phyloP scores from a whole-genome alignment of 768 basidiomycete species.

The Termitomyces sp. region DNA sequence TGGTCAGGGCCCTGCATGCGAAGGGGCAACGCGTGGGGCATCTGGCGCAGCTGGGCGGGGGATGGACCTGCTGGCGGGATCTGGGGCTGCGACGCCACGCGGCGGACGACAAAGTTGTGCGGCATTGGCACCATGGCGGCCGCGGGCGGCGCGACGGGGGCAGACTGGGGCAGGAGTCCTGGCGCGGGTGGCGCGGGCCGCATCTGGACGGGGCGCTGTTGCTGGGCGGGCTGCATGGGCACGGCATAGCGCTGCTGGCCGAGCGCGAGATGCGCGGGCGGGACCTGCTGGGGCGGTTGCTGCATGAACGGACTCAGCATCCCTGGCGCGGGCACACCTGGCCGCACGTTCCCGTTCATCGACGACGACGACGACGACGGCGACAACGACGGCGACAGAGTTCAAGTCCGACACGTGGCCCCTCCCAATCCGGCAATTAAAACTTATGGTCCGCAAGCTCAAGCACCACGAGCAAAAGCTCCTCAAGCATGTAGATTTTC shows the following conservation, averaged over 20 bases:
- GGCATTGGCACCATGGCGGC: neutral
- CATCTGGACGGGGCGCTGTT: constrained; percentile 27
- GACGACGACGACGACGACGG: neutral
- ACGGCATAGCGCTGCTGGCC: constrained; percentile 26
- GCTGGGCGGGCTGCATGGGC: constrained; percentile 26
- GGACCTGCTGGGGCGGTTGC: constrained; percentile 26
- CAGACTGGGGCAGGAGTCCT: constrained; percentile 14
- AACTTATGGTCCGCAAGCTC: constrained; percentile 37
- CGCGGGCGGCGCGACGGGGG: neutral
- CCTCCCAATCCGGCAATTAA: too few species aligned
- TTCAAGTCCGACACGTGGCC: neutral
- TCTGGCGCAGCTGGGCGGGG: constrained; percentile 23
- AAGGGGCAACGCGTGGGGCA: constrained; percentile 20
- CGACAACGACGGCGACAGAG: neutral
- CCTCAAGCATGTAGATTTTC: constrained; percentile 94
- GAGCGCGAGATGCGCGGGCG: constrained; percentile 23
- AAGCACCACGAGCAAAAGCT: constrained; percentile 96
- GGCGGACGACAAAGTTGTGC: constrained; percentile 32
- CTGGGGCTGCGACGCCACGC: constrained; percentile 55
- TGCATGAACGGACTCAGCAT: constrained; percentile 34
- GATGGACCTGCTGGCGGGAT: constrained; percentile 27
- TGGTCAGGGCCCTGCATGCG: constrained; percentile 5
- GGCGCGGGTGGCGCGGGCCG: constrained; percentile 27
- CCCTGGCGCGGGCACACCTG: constrained; percentile 19
- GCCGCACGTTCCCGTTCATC: constrained; percentile 47